Evolutionary conservation across 1,284 basidiomycete genomes (phyloP).

Genomic region (Ceratorhiza oryzae-sativae): DNA sequence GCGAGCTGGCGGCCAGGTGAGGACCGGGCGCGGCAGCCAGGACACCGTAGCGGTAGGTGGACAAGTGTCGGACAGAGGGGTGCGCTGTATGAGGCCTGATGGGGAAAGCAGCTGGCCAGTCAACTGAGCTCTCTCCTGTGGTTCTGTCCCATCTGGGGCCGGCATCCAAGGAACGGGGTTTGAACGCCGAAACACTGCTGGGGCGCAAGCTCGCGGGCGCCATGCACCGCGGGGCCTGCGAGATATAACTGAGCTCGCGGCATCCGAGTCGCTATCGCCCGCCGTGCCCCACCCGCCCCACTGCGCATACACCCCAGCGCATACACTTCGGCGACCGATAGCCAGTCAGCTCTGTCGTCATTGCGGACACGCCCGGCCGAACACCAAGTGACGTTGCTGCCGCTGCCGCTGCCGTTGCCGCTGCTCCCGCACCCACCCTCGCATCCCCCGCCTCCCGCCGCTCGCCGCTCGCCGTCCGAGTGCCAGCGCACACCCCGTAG

Average conservation of each 20-base stretch:
- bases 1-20: neutral
- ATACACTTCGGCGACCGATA: slow-evolving; percentile 4
- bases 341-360: neutral
- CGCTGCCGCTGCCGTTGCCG: neutral
- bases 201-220: neutral
- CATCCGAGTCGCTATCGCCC: neutral
- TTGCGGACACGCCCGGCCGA: neutral
- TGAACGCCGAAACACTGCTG: slow-evolving; percentile 8
- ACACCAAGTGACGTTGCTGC: neutral
- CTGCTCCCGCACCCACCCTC: neutral
- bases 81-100: neutral
- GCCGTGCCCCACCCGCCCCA: neutral
- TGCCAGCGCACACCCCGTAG: slow-evolving; percentile 6
- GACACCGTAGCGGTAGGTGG: neutral
- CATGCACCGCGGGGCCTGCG: neutral
- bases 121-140: slow-evolving; percentile 1
- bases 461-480: too few species aligned
- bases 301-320: neutral
- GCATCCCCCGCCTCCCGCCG: neutral
- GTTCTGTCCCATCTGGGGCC: slow-evolving; percentile 1
- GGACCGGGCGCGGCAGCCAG: slow-evolving; percentile 8
- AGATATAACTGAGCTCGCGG: slow-evolving; percentile 1
- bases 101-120: neutral
- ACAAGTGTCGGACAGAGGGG: slow-evolving; percentile 5
- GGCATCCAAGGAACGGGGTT: slow-evolving; percentile 9